These are phyloP conservation scores for Arthrobotrys sphaeroides DNA, from an alignment of 2,329 filamentous ascomycete genomes.

Conservation along the genomic window DNA sequence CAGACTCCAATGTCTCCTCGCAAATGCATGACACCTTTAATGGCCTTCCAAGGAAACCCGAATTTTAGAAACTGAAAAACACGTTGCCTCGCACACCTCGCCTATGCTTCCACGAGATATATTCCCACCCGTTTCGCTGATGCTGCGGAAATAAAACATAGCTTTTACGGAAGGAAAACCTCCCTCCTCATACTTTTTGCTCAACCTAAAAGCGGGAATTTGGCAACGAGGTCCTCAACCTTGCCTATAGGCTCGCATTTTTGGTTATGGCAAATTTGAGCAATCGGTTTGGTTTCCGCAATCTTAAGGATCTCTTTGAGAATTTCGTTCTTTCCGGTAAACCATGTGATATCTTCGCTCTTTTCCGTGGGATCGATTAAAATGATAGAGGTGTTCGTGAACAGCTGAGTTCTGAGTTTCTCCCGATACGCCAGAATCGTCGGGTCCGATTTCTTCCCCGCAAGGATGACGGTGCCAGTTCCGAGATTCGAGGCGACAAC, in stretches of 20 bases:
- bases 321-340: constrained; percentile 65
- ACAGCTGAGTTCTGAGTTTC: constrained; percentile 59
- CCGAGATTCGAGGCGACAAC: constrained; percentile 81
- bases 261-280: constrained; percentile 65
- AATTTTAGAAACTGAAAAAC: not conserved
- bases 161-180: not conserved
- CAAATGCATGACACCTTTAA: constrained; percentile 38
- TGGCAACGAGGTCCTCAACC: constrained; percentile 56
- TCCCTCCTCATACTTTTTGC: not conserved
- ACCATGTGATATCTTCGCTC: constrained; percentile 61
- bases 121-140: constrained; percentile 25
- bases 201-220: constrained; percentile 56
- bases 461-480: constrained; percentile 69
- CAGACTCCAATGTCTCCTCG: constrained; percentile 51
- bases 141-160: constrained; percentile 2
- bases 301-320: constrained; percentile 62
- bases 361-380: constrained; percentile 56
- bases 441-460: constrained; percentile 59
- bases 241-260: constrained; percentile 63
- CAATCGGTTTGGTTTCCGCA: constrained; percentile 61
- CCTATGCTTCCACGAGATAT: too few species aligned
- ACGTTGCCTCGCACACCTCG: not conserved
- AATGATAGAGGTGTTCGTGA: constrained; percentile 57
- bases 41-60: constrained; percentile 3
- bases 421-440: constrained; percentile 62